phyloP scores from a whole-genome alignment of 148 eudicot species.

The Arctostaphylos glauca region DNA sequence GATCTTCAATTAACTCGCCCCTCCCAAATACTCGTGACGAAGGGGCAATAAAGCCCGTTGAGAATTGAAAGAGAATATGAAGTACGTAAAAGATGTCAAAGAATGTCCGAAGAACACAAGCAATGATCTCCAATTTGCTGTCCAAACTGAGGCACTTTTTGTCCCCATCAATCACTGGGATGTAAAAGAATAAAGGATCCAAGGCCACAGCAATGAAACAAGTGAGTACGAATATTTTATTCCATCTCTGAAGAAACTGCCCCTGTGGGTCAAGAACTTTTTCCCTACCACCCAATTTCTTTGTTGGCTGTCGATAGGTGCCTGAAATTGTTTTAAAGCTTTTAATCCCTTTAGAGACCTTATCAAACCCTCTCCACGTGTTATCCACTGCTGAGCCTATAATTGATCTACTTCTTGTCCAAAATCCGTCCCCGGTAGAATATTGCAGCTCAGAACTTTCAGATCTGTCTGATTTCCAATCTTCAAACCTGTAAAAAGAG shows the following conservation, averaged over 20 bases:
- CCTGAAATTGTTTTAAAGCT: constrained; percentile 29
- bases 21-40: constrained; percentile 70
- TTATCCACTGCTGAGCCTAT: background rate
- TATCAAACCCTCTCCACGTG: constrained; percentile 22
- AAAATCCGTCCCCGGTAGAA: constrained; percentile 19
- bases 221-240: constrained; percentile 52
- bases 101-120: constrained; percentile 56
- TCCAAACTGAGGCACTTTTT: constrained; percentile 51
- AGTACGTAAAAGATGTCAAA: constrained; percentile 58
- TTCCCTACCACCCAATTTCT: constrained; percentile 20
- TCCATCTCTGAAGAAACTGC: constrained; percentile 61
- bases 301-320: constrained; percentile 23
- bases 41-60: constrained; percentile 64
- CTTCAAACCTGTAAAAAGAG: constrained; percentile 26
- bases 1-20: constrained; percentile 55
- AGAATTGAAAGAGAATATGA: constrained; percentile 63
- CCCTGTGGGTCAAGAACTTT: constrained; percentile 63
- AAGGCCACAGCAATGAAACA: constrained; percentile 62
- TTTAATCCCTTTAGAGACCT: constrained; percentile 32
- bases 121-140: constrained; percentile 36
- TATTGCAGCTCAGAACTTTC: background rate
- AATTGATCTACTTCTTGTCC: constrained; percentile 8
- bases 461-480: constrained; percentile 18
- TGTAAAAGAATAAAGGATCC: constrained; percentile 69
- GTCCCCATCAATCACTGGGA: constrained; percentile 43